Evolutionary conservation across 2,329 filamentous ascomycete genomes (phyloP), one percentile per base, ranked within the genome.

Genomic region (Geosmithia flava): DNA sequence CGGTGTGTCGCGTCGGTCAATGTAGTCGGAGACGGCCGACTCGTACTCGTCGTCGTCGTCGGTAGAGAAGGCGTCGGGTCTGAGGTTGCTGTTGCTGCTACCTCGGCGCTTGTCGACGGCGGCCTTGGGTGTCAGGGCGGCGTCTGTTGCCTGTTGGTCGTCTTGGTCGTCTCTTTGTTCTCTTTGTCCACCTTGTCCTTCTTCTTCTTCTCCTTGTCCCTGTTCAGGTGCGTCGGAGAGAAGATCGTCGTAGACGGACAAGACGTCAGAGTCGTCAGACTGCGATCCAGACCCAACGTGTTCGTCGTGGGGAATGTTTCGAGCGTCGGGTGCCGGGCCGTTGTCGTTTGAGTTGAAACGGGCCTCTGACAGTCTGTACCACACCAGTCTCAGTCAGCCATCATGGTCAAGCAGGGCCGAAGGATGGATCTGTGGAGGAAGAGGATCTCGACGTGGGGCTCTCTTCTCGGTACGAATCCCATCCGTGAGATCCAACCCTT

Each of bases 161-260:
- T 23, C 4, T 3, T 8, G 20, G 41, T 20, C 20, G 7, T 42
- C 10, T 15, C n/a, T 11, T 19, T 42, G 15, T 11, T 45, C 6
- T 30, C 29, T 30, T 30, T 11, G 29, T 30, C 29, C 29, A 30
- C 29, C 7, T 30, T 6, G 29, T 30, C 29, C 29, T 30, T 30
- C 29, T 30, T 30, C 7, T 30, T 30, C 39, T 44, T 44, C 47
- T 53, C 50, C 33, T 11, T 5, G 11, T 37, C 15, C 33, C 3
- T 37, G 11, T 37, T 37, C 33, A 16, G 10, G 49, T 41, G 43
- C 50, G 45, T 56, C 53, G 50, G 61, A 53, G 55, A 65, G 65
- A 55, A 68, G 58, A 54, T 67, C 65, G 57, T 69, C 64, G 57
- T 68, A 67, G 56, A 69, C 67, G 55, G 70, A 68, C 54, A 66